Conservation (phyloP, 208 protist genomes). For the Trypanosoma cruzi region DNA sequence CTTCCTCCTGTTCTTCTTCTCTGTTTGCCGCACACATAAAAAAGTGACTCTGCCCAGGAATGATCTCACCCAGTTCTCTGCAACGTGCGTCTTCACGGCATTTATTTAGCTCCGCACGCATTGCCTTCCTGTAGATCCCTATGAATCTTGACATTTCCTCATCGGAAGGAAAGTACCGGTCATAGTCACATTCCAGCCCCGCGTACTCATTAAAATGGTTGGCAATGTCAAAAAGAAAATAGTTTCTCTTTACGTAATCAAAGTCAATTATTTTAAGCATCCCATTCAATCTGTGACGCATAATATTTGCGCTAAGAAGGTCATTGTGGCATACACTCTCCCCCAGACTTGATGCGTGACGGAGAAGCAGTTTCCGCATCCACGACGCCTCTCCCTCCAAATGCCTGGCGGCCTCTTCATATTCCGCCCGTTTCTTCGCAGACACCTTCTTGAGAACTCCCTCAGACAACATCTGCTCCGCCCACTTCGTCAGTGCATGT, state of each 20-base stretch:
- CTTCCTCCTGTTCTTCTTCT: conserved; percentile 48
- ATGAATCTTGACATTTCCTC: conserved; percentile 78
- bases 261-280: conserved; percentile 93
- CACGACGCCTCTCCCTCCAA: conserved; percentile 46
- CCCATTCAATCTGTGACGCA: conserved; percentile 58
- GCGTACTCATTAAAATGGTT: conserved; percentile 95
- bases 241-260: conserved; percentile 91
- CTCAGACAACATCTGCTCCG: conserved; percentile 51
- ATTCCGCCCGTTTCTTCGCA: conserved; percentile 50
- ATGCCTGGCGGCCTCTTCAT: conserved; percentile 31
- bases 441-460: conserved; percentile 62
- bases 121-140: conserved; percentile 58
- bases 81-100: conserved; percentile 20
- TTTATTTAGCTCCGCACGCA: conserved; percentile 53
- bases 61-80: conserved; percentile 34
- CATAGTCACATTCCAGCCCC: conserved; percentile 90
- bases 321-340: conserved; percentile 92
- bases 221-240: conserved; percentile 87
- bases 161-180: conserved; percentile 74
- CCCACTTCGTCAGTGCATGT: conserved; percentile 69
- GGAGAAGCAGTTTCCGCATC: conserved; percentile 45
- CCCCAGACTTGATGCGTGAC: conserved; percentile 37
- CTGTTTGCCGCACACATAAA: conserved; percentile 32
- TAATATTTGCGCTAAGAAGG: conserved; percentile 91
- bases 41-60: conserved; percentile 54